These are phyloP conservation scores for Aspergillus incahuasiensis DNA, from an alignment of 495 filamentous ascomycete genomes.

Conservation along the genomic window DNA sequence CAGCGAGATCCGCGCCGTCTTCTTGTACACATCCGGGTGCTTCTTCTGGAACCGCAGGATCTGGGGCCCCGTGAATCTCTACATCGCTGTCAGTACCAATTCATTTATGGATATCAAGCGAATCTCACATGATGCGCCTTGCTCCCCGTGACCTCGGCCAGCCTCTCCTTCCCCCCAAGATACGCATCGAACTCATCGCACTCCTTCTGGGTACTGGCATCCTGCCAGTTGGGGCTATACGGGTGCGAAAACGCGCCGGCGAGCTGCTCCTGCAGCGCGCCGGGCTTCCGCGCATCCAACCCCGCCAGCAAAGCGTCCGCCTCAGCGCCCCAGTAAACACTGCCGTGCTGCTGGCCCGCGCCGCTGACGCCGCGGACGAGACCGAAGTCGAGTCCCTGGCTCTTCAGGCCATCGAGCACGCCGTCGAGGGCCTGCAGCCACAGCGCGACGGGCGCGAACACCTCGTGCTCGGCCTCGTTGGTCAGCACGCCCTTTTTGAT, in stretches of 20 bases:
- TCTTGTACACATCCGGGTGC: conserved; percentile 72
- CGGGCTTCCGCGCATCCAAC: conserved; percentile 56
- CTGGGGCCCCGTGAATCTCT: conserved; percentile 98
- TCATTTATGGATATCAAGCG: background rate
- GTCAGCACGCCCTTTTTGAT: conserved; percentile 83
- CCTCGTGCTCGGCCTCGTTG: conserved; percentile 75
- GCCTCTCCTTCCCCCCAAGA: conserved; percentile 57
- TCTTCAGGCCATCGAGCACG: conserved; percentile 66
- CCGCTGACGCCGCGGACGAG: conserved; percentile 80
- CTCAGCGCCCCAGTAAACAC: conserved; percentile 78
- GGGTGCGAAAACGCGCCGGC: conserved; percentile 73
- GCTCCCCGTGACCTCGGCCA: conserved; percentile 82
- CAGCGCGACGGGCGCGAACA: conserved; percentile 88
- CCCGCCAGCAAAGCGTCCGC: conserved; percentile 61
- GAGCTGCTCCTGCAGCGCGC: conserved; percentile 67
- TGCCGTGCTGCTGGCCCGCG: conserved; percentile 94
- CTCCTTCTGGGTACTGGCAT: conserved; percentile 85
- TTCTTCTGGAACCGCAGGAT: conserved; percentile 81
- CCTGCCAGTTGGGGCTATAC: conserved; percentile 95
- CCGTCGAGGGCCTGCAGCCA: conserved; percentile 91
- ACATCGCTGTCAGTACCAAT: background rate
- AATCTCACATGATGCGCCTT: conserved; percentile 83
- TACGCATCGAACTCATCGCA: conserved; percentile 80
- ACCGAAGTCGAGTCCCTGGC: conserved; percentile 69
- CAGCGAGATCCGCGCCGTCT: conserved; percentile 80